Evolutionary conservation across 306 rosid genomes (phyloP).

Genomic region (Cucumis melo): DNA sequence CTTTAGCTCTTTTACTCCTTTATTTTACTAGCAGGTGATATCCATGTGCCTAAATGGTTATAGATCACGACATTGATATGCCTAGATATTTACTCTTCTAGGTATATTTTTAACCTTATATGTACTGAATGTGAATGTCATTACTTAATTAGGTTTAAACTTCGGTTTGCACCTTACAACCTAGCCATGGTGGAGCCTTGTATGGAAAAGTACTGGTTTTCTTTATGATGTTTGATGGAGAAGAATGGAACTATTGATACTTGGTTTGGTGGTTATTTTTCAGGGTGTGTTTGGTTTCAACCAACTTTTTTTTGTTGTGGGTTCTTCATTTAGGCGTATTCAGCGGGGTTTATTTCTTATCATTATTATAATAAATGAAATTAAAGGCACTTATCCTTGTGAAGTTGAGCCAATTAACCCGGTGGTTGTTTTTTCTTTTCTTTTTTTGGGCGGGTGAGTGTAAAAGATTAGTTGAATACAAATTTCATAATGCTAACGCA

Average conservation of each 20-base stretch:
- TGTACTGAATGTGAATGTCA: neutral
- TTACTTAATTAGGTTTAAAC: neutral
- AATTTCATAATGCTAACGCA: neutral
- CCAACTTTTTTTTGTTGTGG: neutral
- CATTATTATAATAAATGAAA: neutral
- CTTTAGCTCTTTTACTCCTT: slow-evolving; percentile 2
- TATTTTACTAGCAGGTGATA: neutral
- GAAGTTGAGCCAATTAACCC: neutral
- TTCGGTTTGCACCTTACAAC: neutral
- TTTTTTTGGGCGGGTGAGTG: neutral
- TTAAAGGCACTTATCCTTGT: neutral
- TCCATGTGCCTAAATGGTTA: neutral
- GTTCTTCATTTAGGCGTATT: neutral
- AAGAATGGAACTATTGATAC: neutral
- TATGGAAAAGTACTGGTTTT: neutral
- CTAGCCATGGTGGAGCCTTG: neutral
- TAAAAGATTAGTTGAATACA: neutral
- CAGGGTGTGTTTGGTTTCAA: neutral
- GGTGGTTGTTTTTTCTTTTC: neutral
- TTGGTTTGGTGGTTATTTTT: neutral
- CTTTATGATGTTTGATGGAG: neutral
- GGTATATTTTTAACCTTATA: neutral
- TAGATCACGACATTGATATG: neutral
- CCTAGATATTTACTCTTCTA: neutral
- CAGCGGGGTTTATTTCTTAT: neutral